A percentile compares a stretch with the other conserved stretches of the same genome.
phyloP scores from a whole-genome alignment of 768 basidiomycete genomes.

The Trametes punicea region DNA sequence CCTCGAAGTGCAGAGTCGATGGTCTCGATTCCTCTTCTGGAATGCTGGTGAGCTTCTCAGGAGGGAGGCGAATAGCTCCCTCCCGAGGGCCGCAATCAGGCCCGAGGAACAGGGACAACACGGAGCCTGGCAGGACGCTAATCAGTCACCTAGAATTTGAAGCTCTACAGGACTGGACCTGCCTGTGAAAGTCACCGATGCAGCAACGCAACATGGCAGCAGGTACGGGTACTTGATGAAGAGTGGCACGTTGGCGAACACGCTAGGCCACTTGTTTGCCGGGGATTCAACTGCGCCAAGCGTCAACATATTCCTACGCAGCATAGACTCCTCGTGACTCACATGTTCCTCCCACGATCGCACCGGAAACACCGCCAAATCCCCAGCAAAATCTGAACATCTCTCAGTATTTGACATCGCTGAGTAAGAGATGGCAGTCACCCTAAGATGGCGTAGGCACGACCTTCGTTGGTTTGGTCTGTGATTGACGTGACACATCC shows the following conservation, averaged over 20 bases:
- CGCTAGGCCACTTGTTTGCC: conserved; percentile 78
- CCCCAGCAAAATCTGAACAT: conserved; percentile 84
- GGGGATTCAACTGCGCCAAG: conserved; percentile 67
- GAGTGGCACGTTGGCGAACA: conserved; percentile 62
- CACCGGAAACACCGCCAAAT: conserved; percentile 89
- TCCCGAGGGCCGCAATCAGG: conserved; percentile 88
- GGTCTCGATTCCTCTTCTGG: conserved; percentile 60
- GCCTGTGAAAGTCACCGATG: conserved; percentile 72
- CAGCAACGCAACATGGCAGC: conserved; percentile 79
- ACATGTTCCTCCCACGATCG: conserved; percentile 83
- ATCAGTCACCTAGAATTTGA: not conserved
- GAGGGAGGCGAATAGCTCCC: conserved; percentile 77
- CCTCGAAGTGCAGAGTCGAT: conserved; percentile 45
- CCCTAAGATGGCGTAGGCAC: conserved; percentile 94
- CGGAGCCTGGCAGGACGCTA: conserved; percentile 51
- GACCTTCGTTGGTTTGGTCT: conserved; percentile 87
- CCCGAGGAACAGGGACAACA: conserved; percentile 85
- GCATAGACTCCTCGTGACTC: no score
- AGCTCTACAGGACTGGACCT: conserved; percentile 13
- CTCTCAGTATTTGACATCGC: not conserved
- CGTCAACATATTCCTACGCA: conserved; percentile 22
- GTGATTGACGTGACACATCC: conserved; percentile 85
- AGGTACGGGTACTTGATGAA: conserved; percentile 88
- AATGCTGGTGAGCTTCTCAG: conserved; percentile 71
- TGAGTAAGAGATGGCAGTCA: conserved; percentile 29